Evolutionary conservation across 73 alveolate genomes (phyloP).

Genomic region (Paramecium pentaurelia): DNA sequence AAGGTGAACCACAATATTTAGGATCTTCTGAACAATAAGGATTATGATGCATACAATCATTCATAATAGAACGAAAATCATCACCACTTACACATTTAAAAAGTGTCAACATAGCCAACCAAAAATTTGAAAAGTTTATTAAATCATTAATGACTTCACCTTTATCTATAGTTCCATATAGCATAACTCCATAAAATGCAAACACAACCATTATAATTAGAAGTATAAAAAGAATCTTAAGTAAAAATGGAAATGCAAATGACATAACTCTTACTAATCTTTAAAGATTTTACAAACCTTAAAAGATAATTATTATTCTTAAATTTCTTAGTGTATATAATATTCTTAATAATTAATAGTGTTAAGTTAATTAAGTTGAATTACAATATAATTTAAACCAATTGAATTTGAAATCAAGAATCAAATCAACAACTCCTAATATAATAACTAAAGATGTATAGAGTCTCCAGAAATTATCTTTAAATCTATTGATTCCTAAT

Average conservation of each 20-base stretch:
- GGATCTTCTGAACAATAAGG: slow-evolving; percentile 31
- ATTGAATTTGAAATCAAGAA: neutral
- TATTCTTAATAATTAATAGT: neutral
- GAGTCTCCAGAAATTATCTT: neutral
- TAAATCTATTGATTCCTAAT: neutral
- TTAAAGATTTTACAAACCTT: neutral
- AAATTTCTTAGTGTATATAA: neutral
- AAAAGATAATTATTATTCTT: neutral
- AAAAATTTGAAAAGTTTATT: neutral
- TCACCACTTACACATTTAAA: slow-evolving; percentile 2
- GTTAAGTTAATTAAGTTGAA: neutral
- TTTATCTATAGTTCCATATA: slow-evolving; percentile 7
- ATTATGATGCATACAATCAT: neutral
- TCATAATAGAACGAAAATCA: slow-evolving; percentile 2
- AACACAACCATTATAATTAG: neutral
- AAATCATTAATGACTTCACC: slow-evolving; percentile 23
- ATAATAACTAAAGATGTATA: neutral
- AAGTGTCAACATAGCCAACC: neutral
- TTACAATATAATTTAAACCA: neutral
- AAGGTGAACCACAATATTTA: slow-evolving; percentile 40
- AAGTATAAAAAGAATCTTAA: neutral
- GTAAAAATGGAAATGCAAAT: slow-evolving; percentile 17
- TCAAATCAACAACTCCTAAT: neutral
- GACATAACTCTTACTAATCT: slow-evolving; percentile 35
- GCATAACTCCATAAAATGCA: neutral